These are phyloP conservation scores for Neurospora sp. DNA, from an alignment of 495 filamentous ascomycete species.

Conservation along the genomic window DNA sequence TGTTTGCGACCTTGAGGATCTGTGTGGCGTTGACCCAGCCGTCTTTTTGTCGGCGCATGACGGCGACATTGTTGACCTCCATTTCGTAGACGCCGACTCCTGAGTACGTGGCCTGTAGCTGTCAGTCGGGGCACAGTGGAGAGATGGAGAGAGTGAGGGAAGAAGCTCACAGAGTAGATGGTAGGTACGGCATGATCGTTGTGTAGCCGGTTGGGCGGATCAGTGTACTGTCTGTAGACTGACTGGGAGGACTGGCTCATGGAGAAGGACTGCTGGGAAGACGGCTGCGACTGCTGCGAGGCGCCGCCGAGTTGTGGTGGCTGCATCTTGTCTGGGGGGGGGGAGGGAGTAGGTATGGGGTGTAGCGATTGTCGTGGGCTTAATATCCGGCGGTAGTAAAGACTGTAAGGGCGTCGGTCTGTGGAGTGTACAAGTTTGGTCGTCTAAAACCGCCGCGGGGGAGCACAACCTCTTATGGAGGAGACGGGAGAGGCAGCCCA, in stretches of 20 bases:
- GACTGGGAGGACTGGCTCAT: slow-evolving; percentile 36
- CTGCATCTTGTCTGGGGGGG: slow-evolving; percentile 6
- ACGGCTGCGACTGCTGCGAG: slow-evolving; percentile 32
- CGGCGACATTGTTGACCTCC: slow-evolving; percentile 82
- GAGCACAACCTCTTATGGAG: not conserved
- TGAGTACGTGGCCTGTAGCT: slow-evolving; percentile 76
- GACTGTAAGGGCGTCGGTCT: not conserved
- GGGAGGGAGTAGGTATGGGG: slow-evolving; percentile 4
- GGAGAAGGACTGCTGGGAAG: slow-evolving; percentile 40
- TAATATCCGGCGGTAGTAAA: not conserved
- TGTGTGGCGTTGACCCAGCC: slow-evolving; percentile 95
- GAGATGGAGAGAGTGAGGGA: not conserved
- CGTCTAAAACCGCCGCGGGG: not conserved
- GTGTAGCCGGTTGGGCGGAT: slow-evolving; percentile 34
- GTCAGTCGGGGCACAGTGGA: slow-evolving; percentile 1
- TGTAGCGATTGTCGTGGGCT: not conserved
- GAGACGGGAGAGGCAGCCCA: not conserved
- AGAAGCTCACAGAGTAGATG: slow-evolving; percentile 59
- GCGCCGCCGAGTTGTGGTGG: slow-evolving; percentile 15
- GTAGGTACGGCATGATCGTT: slow-evolving; percentile 50
- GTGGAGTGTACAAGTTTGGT: not conserved
- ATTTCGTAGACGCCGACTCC: slow-evolving; percentile 94
- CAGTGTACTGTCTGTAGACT: slow-evolving; percentile 30
- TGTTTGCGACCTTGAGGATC: slow-evolving; percentile 90
- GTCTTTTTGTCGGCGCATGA: slow-evolving; percentile 89